Evolutionary conservation across 2,329 filamentous ascomycete species (phyloP).

Genomic region (Sporothrix curviconia): DNA sequence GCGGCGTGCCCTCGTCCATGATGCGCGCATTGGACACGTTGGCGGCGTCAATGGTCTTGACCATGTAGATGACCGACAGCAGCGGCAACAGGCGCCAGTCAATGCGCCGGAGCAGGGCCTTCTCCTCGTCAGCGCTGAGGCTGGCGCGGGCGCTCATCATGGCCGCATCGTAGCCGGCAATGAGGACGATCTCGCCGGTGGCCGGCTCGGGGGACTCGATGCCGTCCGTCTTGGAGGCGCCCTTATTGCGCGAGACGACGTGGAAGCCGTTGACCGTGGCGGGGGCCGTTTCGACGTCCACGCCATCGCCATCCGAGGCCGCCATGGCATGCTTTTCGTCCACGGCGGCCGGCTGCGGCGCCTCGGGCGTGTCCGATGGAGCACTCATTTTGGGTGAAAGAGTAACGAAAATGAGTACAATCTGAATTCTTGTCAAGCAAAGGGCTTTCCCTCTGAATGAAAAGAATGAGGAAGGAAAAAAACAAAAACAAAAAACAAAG

Average conservation of each 20-base stretch:
- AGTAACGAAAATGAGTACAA: no score
- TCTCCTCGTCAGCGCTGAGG: conserved; percentile 16
- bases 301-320: neutral
- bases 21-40: conserved; percentile 36
- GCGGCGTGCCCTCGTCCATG: conserved; percentile 35
- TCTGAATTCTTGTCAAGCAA: no score
- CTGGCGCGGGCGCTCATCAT: conserved; percentile 9
- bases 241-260: neutral
- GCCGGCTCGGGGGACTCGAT: neutral
- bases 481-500: no score
- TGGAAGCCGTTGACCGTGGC: neutral
- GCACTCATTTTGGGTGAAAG: no score
- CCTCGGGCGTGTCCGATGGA: neutral
- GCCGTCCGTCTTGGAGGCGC: neutral
- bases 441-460: neutral
- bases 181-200: neutral
- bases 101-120: conserved; percentile 16
- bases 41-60: conserved; percentile 17
- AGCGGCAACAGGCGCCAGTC: conserved; percentile 18
- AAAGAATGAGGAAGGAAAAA: neutral
- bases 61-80: conserved; percentile 17
- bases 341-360: neutral
- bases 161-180: conserved; percentile 14
- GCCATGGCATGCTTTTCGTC: neutral
- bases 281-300: neutral